Base-by-base conservation (phyloP, 768 basidiomycete species). In the Termitomyces sp. region DNA sequence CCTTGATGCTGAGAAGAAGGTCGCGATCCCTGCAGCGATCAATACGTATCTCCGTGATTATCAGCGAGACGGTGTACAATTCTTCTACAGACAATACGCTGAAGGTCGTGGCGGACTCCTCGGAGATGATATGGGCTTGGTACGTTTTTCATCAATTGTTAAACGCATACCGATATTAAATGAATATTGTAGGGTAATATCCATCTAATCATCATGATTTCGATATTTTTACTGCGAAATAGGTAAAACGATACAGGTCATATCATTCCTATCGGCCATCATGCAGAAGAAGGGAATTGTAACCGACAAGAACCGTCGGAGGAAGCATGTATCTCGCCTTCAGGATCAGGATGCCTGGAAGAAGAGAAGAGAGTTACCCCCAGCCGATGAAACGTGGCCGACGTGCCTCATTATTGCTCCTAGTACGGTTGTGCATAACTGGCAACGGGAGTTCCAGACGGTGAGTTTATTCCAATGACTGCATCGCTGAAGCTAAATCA, bases 221-320 rank as follows among this genome's bases (percentile, higher is more conserved):
- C 2, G 5, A 5, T 39, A 31, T 24, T 39, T 34, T 24, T 24
- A 9, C 16, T n/a, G 5, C 20, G 18, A 31, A 51, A 52, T 45
- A 78, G 96, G 88, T 3, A 98, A 98, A 81, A 98, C 96, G 0
- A 94, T 98, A 22, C 96, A 98, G 70, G 87, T 94, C 26, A 90
- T 94, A 46, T 81, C 88, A 0, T 90, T 94, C 66, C 79, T 98
- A 2, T 88, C 92, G 0, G 94, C 95, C 0, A 89, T 98, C 57
- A 96, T 97, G 95, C 74, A 79, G 60, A 96, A 96, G 70, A 70
- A 75, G 2, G 92, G 92, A 1, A 76, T 84, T 39, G 65, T 64
- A 7, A 75, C 77, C 4, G 94, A 97, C 68, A 65, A 76, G n/a
- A 70, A 82, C 47, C 82, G 93, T 18, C 81, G 94, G 13, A 79